Base-by-base conservation (phyloP, 306 rosid genomes). In the Corylus heterophylla region DNA sequence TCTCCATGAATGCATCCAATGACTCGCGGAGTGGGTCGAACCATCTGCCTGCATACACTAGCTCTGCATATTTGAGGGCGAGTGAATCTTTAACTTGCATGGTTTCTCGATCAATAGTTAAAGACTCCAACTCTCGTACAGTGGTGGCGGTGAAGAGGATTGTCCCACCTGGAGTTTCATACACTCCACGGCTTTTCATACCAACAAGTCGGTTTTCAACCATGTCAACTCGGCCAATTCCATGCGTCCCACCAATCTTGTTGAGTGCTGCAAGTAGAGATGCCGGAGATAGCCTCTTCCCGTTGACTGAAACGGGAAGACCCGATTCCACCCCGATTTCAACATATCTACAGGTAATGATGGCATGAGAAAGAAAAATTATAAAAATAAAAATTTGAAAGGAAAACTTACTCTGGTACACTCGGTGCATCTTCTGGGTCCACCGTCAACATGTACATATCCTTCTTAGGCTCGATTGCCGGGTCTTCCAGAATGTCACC, bases 401-500 rank as follows among this genome's bases (percentile, higher is more conserved):
- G 62, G 61, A 51, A 62, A 76, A 73, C 85, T 83, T 82, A 93
- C 99, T 95, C 97, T 54, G 99, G 87, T 88, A 87, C 76, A 75
- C 93, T 78, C 4, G 98, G 97, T 78, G 99, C 98, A 86, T 95
- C 96, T 83, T 88, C 94, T 4, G 97, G 99, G 76, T 91, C 94
- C 18, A 87, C 91, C 1, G 97, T 90, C 82, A 93, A 83, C 97
- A 95, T 90, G 88, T 81, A 93, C 98, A 95, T 95, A 79, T 93
- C 97, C 86, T 88, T 91, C 76, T 88, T 86, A 4, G 99, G 99
- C 78, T 95, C 99, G 42, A 85, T 90, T 18, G 91, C 93, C 0
- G 97, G 98, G 79, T 95, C 98, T 86, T 95, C 99, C 92, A 95
- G 83, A 79, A 91, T 83, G 81, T 95, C 99, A 73, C 98, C 98